These are phyloP conservation scores for Oidiodendron maius DNA, from an alignment of 495 filamentous ascomycete genomes.

Conservation along the genomic window DNA sequence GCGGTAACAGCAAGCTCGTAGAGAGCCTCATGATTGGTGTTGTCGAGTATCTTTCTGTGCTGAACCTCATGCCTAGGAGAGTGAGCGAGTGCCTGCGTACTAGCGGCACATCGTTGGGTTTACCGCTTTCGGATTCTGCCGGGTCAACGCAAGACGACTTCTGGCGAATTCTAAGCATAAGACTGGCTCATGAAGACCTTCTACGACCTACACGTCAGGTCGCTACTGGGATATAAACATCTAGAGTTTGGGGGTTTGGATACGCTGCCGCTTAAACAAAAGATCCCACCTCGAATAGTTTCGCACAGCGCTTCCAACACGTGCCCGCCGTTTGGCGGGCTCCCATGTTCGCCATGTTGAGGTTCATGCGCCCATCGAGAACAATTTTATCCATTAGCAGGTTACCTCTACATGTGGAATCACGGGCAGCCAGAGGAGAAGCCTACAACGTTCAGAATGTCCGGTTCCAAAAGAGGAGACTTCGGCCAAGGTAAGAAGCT, in stretches of 20 bases:
- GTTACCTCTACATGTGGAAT: slow-evolving; percentile 17
- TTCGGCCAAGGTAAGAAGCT: slow-evolving; percentile 6
- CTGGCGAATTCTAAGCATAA: background rate
- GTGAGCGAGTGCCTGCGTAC: slow-evolving; percentile 1
- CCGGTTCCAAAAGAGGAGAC: slow-evolving; percentile 5
- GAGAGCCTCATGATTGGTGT: slow-evolving; percentile 22
- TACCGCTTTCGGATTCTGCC: slow-evolving; percentile 10
- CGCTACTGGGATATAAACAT: background rate
- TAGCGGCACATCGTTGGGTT: background rate
- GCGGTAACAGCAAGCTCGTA: slow-evolving; percentile 31
- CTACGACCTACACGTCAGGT: background rate
- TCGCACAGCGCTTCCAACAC: background rate
- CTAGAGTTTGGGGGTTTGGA: background rate
- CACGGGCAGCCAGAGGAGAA: slow-evolving; percentile 2
- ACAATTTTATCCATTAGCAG: slow-evolving; percentile 15
- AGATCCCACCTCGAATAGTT: background rate
- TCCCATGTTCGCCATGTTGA: slow-evolving; percentile 16
- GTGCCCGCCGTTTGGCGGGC: slow-evolving; percentile 8
- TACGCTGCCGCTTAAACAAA: background rate
- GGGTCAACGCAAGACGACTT: background rate
- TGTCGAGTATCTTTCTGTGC: slow-evolving; percentile 1
- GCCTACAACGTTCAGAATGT: slow-evolving; percentile 12
- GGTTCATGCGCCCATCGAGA: slow-evolving; percentile 6
- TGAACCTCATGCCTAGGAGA: slow-evolving; percentile 15
- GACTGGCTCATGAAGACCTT: background rate